These are phyloP conservation scores for Naematelia encephala DNA, from an alignment of 768 basidiomycete species.

Conservation along the genomic window DNA sequence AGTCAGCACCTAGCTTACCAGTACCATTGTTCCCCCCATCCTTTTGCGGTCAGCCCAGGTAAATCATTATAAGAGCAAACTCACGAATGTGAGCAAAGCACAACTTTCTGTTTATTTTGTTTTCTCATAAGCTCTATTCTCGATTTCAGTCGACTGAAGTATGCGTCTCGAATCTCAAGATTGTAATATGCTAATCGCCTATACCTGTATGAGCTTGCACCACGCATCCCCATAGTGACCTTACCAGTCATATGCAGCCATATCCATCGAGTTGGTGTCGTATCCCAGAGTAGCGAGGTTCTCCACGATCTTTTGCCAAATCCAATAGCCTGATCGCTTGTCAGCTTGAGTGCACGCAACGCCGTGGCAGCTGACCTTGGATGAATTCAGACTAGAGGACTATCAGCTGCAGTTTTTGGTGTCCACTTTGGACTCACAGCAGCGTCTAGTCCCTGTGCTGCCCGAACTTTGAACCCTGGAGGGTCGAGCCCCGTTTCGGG, in stretches of 20 bases:
- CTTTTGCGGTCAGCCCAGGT: conserved; percentile 15
- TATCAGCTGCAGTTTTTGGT: conserved; percentile 7
- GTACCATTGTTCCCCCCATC: conserved; percentile 50
- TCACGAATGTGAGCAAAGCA: conserved; percentile 61
- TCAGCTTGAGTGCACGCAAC: conserved; percentile 11
- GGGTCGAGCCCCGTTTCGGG: conserved; percentile 88
- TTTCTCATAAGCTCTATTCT: conserved; percentile 76
- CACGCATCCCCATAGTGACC: not conserved
- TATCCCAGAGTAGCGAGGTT: conserved; percentile 91
- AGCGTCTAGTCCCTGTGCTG: conserved; percentile 87
- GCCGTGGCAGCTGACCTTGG: conserved; percentile 21
- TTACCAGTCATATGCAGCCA: conserved; percentile 76
- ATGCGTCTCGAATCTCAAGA: conserved; percentile 63
- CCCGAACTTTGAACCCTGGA: conserved; percentile 75
- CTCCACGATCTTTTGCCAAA: conserved; percentile 78
- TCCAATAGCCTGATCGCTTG: conserved; percentile 73
- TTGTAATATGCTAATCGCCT: conserved; percentile 63
- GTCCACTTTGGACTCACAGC: conserved; percentile 58
- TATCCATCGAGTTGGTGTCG: conserved; percentile 58
- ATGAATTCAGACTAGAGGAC: conserved; percentile 40
- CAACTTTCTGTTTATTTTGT: conserved; percentile 71
- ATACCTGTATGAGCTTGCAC: no score
- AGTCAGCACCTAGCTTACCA: conserved; percentile 17
- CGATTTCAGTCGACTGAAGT: conserved; percentile 60
- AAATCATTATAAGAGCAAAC: conserved; percentile 23